Conservation (phyloP, 805 yeast species). For the Ogataea zsoltii region DNA sequence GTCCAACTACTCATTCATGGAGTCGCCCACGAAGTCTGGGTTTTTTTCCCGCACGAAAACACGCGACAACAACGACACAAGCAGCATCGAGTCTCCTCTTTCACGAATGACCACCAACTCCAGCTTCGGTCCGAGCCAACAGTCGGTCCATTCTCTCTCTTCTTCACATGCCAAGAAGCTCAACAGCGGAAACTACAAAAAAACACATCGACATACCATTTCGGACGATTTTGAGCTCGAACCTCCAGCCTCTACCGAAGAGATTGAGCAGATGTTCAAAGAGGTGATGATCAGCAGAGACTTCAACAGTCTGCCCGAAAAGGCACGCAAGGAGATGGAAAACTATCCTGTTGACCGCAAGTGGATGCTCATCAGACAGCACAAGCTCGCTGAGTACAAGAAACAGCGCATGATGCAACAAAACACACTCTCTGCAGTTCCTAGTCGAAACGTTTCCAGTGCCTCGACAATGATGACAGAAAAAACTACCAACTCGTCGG, state of each 20-base stretch:
- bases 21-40: constrained; percentile 27
- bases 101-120: constrained; percentile 31
- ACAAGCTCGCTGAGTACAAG: constrained; percentile 73
- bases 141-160: constrained; percentile 30
- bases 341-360: constrained; percentile 75
- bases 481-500: constrained; percentile 8
- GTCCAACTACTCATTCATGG: constrained; percentile 11
- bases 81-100: constrained; percentile 28
- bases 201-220: constrained; percentile 37
- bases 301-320: constrained; percentile 59
- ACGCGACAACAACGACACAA: constrained; percentile 14
- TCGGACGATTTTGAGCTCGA: constrained; percentile 51
- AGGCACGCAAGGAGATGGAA: constrained; percentile 75
- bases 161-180: constrained; percentile 32
- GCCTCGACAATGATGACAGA: constrained; percentile 16
- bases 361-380: constrained; percentile 91
- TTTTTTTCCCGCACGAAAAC: constrained; percentile 21
- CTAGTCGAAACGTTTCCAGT: constrained; percentile 15
- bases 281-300: constrained; percentile 84
- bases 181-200: constrained; percentile 26
- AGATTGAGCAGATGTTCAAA: constrained; percentile 71
- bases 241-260: constrained; percentile 64
- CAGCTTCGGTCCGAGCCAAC: constrained; percentile 17
- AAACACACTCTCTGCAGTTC: constrained; percentile 13
- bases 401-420: constrained; percentile 36